These are phyloP conservation scores for Amaranthus hypochondriacus DNA, from an alignment of 148 eudicot species.

Conservation along the genomic window DNA sequence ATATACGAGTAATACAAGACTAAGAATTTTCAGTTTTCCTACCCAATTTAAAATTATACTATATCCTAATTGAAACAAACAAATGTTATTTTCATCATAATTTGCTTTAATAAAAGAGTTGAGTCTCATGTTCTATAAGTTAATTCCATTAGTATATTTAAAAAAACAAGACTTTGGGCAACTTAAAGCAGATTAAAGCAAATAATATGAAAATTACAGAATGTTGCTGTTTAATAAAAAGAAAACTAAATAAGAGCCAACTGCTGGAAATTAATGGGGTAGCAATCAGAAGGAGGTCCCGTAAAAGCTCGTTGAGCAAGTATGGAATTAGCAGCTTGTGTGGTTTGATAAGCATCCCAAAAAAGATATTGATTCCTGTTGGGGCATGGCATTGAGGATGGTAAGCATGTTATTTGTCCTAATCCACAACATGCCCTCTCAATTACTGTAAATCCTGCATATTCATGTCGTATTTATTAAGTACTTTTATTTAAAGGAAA, in stretches of 20 bases:
- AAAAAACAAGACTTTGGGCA: too few species aligned
- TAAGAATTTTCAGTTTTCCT: too few species aligned
- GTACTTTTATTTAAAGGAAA: too few species aligned
- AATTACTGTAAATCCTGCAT: conserved; percentile 59
- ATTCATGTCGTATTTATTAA: not conserved
- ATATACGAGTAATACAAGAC: too few species aligned
- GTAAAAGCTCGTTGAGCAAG: conserved; percentile 70
- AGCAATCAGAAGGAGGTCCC: conserved; percentile 57
- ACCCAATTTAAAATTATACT: too few species aligned
- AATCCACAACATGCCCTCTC: conserved; percentile 76
- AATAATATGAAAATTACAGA: too few species aligned
- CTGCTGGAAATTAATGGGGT: conserved; percentile 76
- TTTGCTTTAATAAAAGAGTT: too few species aligned
- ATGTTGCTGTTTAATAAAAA: not conserved
- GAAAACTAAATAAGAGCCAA: conserved; percentile 44
- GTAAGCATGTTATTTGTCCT: conserved; percentile 66
- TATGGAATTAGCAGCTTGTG: conserved; percentile 62
- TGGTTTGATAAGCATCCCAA: conserved; percentile 90
- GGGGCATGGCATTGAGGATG: conserved; percentile 48
- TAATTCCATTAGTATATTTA: too few species aligned
- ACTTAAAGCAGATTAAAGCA: too few species aligned
- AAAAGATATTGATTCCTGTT: conserved; percentile 58
- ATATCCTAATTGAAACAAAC: too few species aligned
- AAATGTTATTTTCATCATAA: too few species aligned
- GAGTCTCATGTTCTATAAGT: too few species aligned